Percentiles rank a stretch among this genome's conserved stretches.
Evolutionary conservation across 768 basidiomycete genomes (phyloP).

Genomic region (Steccherinum ochraceum): DNA sequence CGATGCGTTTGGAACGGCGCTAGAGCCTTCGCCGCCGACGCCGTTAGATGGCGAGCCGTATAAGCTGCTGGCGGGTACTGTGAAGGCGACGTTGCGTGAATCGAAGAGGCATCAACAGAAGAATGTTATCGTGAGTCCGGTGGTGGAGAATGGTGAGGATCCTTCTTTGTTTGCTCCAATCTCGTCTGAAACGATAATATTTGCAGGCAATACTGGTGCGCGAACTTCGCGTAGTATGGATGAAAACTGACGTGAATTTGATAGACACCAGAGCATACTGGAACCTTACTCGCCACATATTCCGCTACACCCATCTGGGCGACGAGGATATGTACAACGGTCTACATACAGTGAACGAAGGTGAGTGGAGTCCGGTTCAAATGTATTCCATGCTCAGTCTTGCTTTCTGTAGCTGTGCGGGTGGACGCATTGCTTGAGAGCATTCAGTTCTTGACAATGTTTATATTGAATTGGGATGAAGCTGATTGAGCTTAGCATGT

Average conservation of each 20-base stretch:
- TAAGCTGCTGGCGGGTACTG: constrained; percentile 35
- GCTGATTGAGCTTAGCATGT: no score
- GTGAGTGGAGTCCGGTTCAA: constrained; percentile 15
- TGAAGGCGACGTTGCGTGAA: constrained; percentile 33
- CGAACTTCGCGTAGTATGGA: not conserved
- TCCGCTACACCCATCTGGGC: constrained; percentile 33
- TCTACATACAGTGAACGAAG: constrained; percentile 26
- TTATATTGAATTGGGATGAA: constrained; percentile 42
- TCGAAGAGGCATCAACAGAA: constrained; percentile 9
- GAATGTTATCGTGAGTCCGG: constrained; percentile 32
- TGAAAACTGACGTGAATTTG: not conserved
- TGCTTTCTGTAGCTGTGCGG: constrained; percentile 20
- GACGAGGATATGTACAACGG: constrained; percentile 15
- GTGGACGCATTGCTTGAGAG: constrained; percentile 33
- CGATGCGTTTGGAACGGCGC: constrained; percentile 28
- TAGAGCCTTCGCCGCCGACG: constrained; percentile 38
- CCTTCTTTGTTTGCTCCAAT: constrained; percentile 19
- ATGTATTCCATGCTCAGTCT: not conserved
- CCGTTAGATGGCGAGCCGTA: constrained; percentile 31
- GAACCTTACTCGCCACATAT: constrained; percentile 40
- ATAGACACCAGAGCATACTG: constrained; percentile 40
- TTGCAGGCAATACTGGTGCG: constrained; percentile 9
- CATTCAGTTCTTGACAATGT: constrained; percentile 36
- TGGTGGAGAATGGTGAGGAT: constrained; percentile 29
- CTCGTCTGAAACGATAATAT: constrained; percentile 7